Evolutionary conservation across 306 rosid species (phyloP).

Genomic region (Rubus parviflorus): DNA sequence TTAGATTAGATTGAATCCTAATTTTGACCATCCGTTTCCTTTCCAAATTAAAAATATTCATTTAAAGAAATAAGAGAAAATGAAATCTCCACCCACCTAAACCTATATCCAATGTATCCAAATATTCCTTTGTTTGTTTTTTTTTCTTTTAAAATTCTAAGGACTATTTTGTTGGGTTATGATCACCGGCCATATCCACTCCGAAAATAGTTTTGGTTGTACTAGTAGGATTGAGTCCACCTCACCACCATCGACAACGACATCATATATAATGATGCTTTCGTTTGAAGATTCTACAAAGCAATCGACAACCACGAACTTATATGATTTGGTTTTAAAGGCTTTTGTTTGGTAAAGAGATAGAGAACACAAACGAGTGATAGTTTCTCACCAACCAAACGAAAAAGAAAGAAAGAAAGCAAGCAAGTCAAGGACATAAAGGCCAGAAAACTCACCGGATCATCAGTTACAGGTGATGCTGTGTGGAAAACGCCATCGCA

Average conservation of each 20-base stretch:
- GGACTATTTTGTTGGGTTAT: background rate
- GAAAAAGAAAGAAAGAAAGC: background rate
- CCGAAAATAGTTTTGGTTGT: background rate
- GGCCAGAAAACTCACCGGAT: slow-evolving; percentile 46
- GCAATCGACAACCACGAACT: background rate
- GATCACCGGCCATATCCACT: background rate
- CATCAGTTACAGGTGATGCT: slow-evolving; percentile 85
- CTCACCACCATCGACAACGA: background rate
- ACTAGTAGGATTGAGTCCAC: background rate
- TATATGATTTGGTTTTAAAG: background rate
- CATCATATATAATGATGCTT: background rate
- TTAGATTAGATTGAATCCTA: background rate
- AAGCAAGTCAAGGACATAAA: background rate
- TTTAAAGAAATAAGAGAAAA: background rate
- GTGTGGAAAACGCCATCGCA: slow-evolving; percentile 84
- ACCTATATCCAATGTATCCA: background rate
- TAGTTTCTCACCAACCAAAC: slow-evolving; percentile 9
- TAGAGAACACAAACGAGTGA: background rate
- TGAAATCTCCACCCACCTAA: background rate
- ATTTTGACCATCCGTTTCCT: background rate
- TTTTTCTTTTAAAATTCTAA: background rate
- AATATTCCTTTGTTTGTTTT: background rate
- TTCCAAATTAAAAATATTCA: background rate
- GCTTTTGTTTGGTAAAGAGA: background rate
- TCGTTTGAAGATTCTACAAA: background rate